Evolutionary conservation across 441 rosid genomes (phyloP), one percentile per base, ranked within the genome.

Genomic region (Metrosideros polymorpha): DNA sequence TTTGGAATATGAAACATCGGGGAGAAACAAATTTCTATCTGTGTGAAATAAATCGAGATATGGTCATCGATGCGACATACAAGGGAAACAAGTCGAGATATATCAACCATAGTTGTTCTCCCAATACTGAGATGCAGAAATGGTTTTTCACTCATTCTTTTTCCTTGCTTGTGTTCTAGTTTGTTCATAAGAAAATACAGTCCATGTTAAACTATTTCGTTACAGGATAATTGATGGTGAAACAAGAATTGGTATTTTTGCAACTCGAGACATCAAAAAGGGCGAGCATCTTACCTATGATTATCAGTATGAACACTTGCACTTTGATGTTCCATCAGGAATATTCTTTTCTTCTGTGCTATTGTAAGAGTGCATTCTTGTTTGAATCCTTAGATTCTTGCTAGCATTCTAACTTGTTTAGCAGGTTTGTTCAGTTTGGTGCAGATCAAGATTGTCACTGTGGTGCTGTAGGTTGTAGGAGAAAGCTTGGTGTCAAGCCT

Each of bases 351-450:
- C 47, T 85, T 32, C 52, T 66, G 79, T 42, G 47, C n/a, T 66
- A 30, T 85, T 50, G 39, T 54, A 12, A 12, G 49, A 39, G 22
- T 22, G 47, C 9, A n/a, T n/a, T 39, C 61, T 56, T 25, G 66
- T n/a, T n/a, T n/a, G 24, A 82, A 63, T 84, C 6, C 83, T 27
- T 24, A 57, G 84, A 55, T 83, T 55, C 88, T 86, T 39, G 29
- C n/a, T 85, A 90, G 59, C 90, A 87, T 79, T 89, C 98, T 96
- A 91, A 95, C 91, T 87, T 86, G 84, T 89, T 88, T 92, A 87
- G 94, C 98, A 98, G 99, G 95, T 96, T 98, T 93, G 99, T 96
- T 86, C 99, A 98, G 92, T 98, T 98, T 93, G 99, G 99, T 93
- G 98, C 99, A 90, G 99, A 96, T 93, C 98, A 96, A 93, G 99